A percentile compares a stretch with the other conserved stretches of the same genome.
Conservation (phyloP, 345 rosid species). For the Pugionium cornutum region DNA sequence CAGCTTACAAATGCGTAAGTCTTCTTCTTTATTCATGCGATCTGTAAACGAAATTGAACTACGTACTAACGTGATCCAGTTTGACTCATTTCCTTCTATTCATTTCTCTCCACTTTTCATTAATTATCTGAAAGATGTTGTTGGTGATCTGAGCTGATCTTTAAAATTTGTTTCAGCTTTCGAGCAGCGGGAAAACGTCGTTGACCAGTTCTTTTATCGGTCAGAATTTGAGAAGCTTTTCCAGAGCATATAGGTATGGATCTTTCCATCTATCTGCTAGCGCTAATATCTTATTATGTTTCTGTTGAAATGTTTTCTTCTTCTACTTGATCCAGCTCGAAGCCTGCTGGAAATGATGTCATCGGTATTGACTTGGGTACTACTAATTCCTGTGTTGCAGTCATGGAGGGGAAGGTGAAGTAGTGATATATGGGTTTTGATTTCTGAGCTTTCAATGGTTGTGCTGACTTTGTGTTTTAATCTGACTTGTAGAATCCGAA, state of each 20-base stretch:
- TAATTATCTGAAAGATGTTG: background rate
- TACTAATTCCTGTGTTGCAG: constrained; percentile 94
- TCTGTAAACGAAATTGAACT: background rate
- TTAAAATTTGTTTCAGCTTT: constrained; percentile 47
- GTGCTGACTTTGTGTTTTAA: constrained; percentile 7
- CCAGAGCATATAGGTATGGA: constrained; percentile 79
- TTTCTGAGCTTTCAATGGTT: background rate
- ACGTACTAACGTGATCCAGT: background rate
- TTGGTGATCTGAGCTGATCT: background rate
- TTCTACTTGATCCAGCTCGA: constrained; percentile 51
- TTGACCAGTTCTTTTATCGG: constrained; percentile 44
- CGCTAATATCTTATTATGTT: constrained; percentile 2
- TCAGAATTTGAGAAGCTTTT: constrained; percentile 49
- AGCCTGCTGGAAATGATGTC: constrained; percentile 81
- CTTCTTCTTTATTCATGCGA: constrained; percentile 1
- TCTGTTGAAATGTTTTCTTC: background rate
- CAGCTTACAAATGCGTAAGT: constrained; percentile 70
- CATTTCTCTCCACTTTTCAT: background rate
- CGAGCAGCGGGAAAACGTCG: constrained; percentile 52
- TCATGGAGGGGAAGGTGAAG: constrained; percentile 95
- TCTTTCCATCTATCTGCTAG: constrained; percentile 1
- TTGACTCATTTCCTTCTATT: background rate
- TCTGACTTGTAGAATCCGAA: constrained; percentile 58
- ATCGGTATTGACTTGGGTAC: constrained; percentile 98
- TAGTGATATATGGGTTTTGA: background rate